A percentile compares a stretch with the other conserved stretches of the same genome.
phyloP scores from a whole-genome alignment of 805 yeast genomes.

The Scheffersomyces coipomensis region DNA sequence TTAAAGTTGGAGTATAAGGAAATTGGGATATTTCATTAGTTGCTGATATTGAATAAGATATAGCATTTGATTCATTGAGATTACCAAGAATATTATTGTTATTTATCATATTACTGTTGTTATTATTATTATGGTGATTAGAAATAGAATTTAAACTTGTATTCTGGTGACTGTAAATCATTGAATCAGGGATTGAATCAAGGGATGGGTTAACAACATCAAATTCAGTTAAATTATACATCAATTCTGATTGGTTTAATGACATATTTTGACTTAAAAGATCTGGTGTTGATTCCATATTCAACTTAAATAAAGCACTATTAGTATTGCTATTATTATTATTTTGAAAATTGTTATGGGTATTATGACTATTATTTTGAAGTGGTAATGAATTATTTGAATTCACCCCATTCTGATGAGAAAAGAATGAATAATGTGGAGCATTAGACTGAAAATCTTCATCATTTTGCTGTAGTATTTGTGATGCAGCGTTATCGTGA shows the following conservation, averaged over 20 bases:
- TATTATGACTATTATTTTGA: not conserved
- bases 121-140: not conserved
- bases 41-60: not conserved
- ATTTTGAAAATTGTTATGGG: not conserved
- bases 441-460: not conserved
- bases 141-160: not conserved
- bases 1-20: slow-evolving; percentile 13
- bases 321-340: slow-evolving; percentile 1
- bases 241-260: slow-evolving; percentile 12
- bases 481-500: not conserved
- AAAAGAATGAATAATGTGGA: slow-evolving; percentile 1
- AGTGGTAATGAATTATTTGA: not conserved
- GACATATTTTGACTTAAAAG: slow-evolving; percentile 6
- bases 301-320: not conserved
- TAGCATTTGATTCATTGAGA: not conserved
- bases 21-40: not conserved
- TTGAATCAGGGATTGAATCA: slow-evolving; percentile 26
- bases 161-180: not conserved
- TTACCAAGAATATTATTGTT: not conserved
- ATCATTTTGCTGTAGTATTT: not conserved
- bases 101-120: not conserved
- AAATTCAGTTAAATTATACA: slow-evolving; percentile 22
- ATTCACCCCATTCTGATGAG: not conserved
- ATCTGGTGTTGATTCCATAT: slow-evolving; percentile 14
- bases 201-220: slow-evolving; percentile 23